Evolutionary conservation across 768 basidiomycete genomes (phyloP), one percentile per base, ranked within the genome.

Genomic region (Termitomyces sp.): DNA sequence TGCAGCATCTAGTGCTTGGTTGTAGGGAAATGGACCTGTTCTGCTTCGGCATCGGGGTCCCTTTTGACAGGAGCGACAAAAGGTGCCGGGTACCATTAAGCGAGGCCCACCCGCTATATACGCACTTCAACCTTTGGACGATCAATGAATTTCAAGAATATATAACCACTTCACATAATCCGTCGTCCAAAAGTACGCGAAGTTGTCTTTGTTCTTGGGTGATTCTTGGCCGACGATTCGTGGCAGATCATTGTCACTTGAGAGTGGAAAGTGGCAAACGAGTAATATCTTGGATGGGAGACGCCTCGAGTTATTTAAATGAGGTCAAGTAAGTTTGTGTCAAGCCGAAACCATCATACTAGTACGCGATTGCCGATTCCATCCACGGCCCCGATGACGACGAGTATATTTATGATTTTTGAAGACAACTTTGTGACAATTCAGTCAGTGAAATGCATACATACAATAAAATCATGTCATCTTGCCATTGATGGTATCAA

Each of bases 1-100:
- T 81, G 79, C 22, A 58, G 53, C 57, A 64, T 57, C 35, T 57
- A 59, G 28, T 61, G 57, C 44, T 64, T 57, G 2, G 60, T 61
- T 20, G 57, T 53, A 16, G 54, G 59, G 45, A 65, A 65, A 24
- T 61, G 18, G 0, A 59, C 20, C 20, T 49, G 16, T 22, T 56
- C 60, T 32, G 42, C 54, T 35, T 52, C 50, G 12, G 55, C 33
- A 4, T 51, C 45, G 13, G 28, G 12, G 33, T 62, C 51, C 24
- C 63, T 35, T 16, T 44, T 53, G 7, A 62, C 58, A 7, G 53
- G 38, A 18, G 58, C 58, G 13, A 49, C 55, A 51, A 64, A 28
- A 66, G 18, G 60, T 2, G 60, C 55, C 2, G 58, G 66, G 40
- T 62, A 62, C 63, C 61, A 62, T 42, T 64, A n/a, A n/a, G 63